phyloP scores from a whole-genome alignment of 139 green algal species.

The Edaphochlamys debaryana region DNA sequence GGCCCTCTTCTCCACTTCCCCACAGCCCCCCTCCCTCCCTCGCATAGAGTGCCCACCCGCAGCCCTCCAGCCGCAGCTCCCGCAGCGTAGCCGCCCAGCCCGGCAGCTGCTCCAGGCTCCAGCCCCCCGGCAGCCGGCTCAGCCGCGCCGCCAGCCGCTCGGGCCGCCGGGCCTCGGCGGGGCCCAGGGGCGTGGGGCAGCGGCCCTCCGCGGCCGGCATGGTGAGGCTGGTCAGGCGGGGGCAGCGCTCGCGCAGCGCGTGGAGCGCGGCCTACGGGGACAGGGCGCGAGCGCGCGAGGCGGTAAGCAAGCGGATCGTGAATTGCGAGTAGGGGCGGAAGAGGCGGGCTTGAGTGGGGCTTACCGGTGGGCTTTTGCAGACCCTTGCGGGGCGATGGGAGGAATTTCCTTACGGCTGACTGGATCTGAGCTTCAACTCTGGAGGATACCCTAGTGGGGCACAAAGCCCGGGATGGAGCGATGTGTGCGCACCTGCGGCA shows the following conservation, averaged over 20 bases:
- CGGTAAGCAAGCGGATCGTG: too few species aligned
- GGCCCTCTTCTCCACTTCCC: too few species aligned
- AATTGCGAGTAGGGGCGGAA: too few species aligned
- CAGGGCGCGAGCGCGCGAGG: too few species aligned
- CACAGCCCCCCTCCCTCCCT: not conserved
- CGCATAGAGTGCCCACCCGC: not conserved
- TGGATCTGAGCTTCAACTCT: too few species aligned
- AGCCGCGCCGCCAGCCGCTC: constrained; percentile 19
- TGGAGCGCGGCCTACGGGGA: not conserved
- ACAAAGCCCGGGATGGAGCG: too few species aligned
- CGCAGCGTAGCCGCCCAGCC: not conserved
- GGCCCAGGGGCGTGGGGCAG: not conserved
- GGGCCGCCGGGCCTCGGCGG: not conserved
- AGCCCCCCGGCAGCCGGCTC: constrained; percentile 4
- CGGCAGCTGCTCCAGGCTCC: constrained; percentile 29
- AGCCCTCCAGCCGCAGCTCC: constrained; percentile 1
- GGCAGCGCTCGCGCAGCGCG: constrained; percentile 10
- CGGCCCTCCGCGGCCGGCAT: constrained; percentile 4
- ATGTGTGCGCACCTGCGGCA: not conserved
- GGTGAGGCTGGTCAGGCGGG: not conserved
- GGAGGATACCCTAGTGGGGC: too few species aligned
- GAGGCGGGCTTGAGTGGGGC: too few species aligned
- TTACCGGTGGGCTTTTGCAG: too few species aligned
- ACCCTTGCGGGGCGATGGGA: too few species aligned
- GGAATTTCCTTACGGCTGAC: too few species aligned